These are phyloP conservation scores for Parastagonospora nodorum DNA, from an alignment of 2,329 filamentous ascomycete species.

Conservation along the genomic window DNA sequence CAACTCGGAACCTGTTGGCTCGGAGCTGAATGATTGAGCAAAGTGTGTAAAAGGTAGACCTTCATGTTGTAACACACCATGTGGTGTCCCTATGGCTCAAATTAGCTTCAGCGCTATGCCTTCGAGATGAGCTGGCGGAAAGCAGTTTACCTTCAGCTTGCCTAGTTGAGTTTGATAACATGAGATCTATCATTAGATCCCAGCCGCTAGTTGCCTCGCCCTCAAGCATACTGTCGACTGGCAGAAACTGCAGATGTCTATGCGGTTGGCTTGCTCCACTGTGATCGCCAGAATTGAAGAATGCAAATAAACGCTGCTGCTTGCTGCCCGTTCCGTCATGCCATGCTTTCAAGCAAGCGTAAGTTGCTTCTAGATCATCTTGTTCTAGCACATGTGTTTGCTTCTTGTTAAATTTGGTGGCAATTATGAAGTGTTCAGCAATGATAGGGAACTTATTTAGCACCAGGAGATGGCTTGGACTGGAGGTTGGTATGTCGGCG, in stretches of 20 bases:
- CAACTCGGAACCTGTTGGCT: slow-evolving; percentile 46
- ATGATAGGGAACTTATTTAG: slow-evolving; percentile 79
- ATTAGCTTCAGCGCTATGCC: slow-evolving; percentile 14
- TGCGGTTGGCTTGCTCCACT: slow-evolving; percentile 76
- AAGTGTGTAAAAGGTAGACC: slow-evolving; percentile 58
- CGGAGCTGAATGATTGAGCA: slow-evolving; percentile 47
- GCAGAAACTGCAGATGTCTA: slow-evolving; percentile 73
- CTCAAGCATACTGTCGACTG: slow-evolving; percentile 65
- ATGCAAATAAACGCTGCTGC: slow-evolving; percentile 61
- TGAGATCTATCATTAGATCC: slow-evolving; percentile 56
- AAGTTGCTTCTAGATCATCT: slow-evolving; percentile 65
- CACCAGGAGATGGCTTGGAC: slow-evolving; percentile 65
- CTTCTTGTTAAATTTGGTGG: slow-evolving; percentile 65
- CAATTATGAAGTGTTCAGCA: slow-evolving; percentile 72
- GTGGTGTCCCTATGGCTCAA: slow-evolving; percentile 2
- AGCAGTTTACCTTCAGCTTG: slow-evolving; percentile 6
- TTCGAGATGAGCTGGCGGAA: no score
- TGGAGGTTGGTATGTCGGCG: slow-evolving; percentile 51
- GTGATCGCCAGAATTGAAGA: slow-evolving; percentile 72
- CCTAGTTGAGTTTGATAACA: slow-evolving; percentile 26
- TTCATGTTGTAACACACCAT: slow-evolving; percentile 21
- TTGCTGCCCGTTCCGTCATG: slow-evolving; percentile 28
- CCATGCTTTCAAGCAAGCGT: slow-evolving; percentile 66
- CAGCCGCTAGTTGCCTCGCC: slow-evolving; percentile 47
- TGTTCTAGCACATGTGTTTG: slow-evolving; percentile 68